Evolutionary conservation across 73 alveolate species (phyloP), one percentile per base, ranked within the genome.

Genomic region (Vitrella brassicaformis): DNA sequence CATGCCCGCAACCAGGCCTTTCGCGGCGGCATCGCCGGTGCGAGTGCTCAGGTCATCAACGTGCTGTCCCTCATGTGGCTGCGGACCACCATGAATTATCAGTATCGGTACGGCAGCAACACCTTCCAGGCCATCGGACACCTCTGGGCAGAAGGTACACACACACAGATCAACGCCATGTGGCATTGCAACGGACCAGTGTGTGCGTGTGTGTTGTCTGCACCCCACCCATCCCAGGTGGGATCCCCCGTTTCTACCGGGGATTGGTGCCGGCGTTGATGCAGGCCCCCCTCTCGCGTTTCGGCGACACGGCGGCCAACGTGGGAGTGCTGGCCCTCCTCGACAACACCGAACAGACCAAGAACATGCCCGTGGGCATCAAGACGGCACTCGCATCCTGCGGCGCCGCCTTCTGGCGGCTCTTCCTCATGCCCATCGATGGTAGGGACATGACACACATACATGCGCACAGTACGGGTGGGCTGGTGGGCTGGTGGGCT

Each of bases 1-100:
- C 28, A 56, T 14, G 68, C 68, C 29, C 1, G 1, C 7, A 7
- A 25, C 45, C 30, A 78, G 71, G 90, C 93, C 0, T 31, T 87
- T 70, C 73, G 73, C 39, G 86, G 91, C 0, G 93, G 93, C 30
- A 69, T 87, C 45, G 88, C 86, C 65, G 93, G 93, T 32, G 80
- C 72, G 71, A 85, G 85, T 67, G 93, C 93, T 28, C 87, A 84
- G 87, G 85, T 88, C 30, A 75, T 87, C 67, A 88, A 87, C 71
- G 93, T 87, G 47, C 67, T 87, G 67, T 72, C 93, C 25, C 81
- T 87, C 76, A 87, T 87, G 93, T 87, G 93, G 93, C 76, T 87
- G 87, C 68, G 93, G 77, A 87, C 93, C 70, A 79, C 82, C 81
- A 87, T 87, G 91, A 87, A 87, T 82, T 87, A 87, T 71, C 93